phyloP scores from a whole-genome alignment of 2,329 filamentous ascomycete genomes.

The Remersonia thermophila region DNA sequence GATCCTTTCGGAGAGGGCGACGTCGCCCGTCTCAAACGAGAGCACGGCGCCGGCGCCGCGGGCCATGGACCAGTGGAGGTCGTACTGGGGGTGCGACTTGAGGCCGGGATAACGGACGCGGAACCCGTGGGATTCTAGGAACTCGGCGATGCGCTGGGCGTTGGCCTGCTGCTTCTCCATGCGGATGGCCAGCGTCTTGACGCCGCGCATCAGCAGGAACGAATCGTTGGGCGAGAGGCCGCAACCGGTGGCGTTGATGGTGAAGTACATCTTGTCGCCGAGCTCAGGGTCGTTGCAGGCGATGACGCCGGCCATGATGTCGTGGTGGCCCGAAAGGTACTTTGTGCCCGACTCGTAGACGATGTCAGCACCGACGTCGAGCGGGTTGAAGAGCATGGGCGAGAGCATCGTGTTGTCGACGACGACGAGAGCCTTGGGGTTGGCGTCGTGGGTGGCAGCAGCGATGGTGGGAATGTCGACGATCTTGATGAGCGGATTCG shows the following conservation, averaged over 20 bases:
- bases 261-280: slow-evolving; percentile 87
- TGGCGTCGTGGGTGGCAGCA: slow-evolving; percentile 60
- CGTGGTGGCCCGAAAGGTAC: slow-evolving; percentile 94
- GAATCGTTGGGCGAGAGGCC: slow-evolving; percentile 91
- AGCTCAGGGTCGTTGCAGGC: slow-evolving; percentile 73
- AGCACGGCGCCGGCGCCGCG: slow-evolving; percentile 88
- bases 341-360: slow-evolving; percentile 98
- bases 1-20: slow-evolving; percentile 74
- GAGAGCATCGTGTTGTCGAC: slow-evolving; percentile 99
- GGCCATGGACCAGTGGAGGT: slow-evolving; percentile 90
- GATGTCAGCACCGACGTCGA: slow-evolving; percentile 89
- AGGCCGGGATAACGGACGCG: slow-evolving; percentile 89
- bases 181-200: slow-evolving; percentile 93
- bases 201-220: slow-evolving; percentile 85
- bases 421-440: slow-evolving; percentile 67
- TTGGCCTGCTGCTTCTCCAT: slow-evolving; percentile 98
- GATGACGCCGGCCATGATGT: slow-evolving; percentile 96
- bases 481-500: slow-evolving; percentile 96
- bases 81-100: slow-evolving; percentile 91
- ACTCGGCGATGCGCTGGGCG: slow-evolving; percentile 80
- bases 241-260: slow-evolving; percentile 92
- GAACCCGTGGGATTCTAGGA: slow-evolving; percentile 84
- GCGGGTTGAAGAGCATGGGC: slow-evolving; percentile 82
- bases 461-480: slow-evolving; percentile 81
- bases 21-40: slow-evolving; percentile 89